Conservation (phyloP, 306 rosid species). For the Casuarina equisetifolia region DNA sequence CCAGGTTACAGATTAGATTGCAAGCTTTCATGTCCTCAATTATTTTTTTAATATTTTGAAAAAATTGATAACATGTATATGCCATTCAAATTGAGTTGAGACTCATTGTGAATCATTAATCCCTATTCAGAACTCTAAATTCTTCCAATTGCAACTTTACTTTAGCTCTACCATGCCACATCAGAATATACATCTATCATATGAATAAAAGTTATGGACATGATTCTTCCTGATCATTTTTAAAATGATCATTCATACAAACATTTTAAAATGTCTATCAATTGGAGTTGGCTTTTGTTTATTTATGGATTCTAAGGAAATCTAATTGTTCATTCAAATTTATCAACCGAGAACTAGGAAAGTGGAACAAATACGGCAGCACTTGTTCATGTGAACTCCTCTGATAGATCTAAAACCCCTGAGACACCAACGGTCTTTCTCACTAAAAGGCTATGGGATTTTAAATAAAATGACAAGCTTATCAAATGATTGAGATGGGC, state of each 20-base stretch:
- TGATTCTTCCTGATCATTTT: no score
- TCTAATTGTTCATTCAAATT: background rate
- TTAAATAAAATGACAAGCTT: background rate
- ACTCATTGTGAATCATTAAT: background rate
- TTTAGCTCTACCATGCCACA: background rate
- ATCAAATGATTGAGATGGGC: conserved; percentile 13
- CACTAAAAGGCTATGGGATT: conserved; percentile 18
- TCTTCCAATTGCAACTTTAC: background rate
- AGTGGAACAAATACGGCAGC: background rate
- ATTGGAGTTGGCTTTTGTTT: background rate
- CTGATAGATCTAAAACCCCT: background rate
- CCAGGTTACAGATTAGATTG: background rate
- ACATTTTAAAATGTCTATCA: no score
- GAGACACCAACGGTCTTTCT: conserved; percentile 15
- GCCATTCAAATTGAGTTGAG: background rate
- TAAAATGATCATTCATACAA: no score
- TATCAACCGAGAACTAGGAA: background rate
- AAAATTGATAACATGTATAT: background rate
- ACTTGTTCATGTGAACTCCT: background rate
- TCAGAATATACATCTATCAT: no score
- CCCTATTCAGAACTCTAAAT: background rate
- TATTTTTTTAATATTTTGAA: background rate
- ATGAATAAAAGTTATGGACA: background rate
- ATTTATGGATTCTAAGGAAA: background rate
- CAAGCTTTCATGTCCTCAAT: background rate